These are phyloP conservation scores for Sphagnum contortum DNA, from an alignment of 225 moss, liverwort and hornwort genomes.

Conservation along the genomic window DNA sequence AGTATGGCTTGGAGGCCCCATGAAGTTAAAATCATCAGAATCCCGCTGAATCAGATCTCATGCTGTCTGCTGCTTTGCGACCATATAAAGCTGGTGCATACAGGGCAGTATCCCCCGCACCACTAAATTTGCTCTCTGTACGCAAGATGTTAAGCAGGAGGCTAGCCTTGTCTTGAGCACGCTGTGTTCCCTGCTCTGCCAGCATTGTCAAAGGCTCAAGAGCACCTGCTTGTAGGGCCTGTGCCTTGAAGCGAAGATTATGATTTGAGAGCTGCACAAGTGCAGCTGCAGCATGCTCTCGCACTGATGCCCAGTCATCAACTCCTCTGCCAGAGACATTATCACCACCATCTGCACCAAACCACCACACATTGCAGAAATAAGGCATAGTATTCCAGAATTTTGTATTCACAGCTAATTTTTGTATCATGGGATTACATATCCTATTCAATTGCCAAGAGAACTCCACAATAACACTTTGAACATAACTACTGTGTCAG, in stretches of 20 bases:
- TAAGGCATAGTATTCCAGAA: too few species aligned
- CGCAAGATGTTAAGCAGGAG: slow-evolving; percentile 57
- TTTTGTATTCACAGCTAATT: too few species aligned
- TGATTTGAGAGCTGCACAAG: slow-evolving; percentile 72
- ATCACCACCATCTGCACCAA: slow-evolving; percentile 12
- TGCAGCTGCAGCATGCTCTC: slow-evolving; percentile 79
- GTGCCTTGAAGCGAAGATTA: slow-evolving; percentile 71
- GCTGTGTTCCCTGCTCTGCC: slow-evolving; percentile 55
- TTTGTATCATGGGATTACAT: too few species aligned
- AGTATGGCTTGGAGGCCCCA: too few species aligned
- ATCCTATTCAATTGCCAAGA: too few species aligned
- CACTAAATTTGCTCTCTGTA: slow-evolving; percentile 17
- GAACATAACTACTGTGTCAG: too few species aligned
- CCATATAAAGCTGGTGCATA: slow-evolving; percentile 21
- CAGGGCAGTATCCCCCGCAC: slow-evolving; percentile 17
- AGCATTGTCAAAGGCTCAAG: slow-evolving; percentile 49
- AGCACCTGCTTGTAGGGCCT: slow-evolving; percentile 72
- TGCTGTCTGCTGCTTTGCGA: too few species aligned
- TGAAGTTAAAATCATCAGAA: too few species aligned
- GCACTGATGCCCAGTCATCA: slow-evolving; percentile 56
- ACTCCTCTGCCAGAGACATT: slow-evolving; percentile 21
- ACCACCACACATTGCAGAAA: too few species aligned
- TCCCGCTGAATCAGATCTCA: too few species aligned
- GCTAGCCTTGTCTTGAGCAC: slow-evolving; percentile 67
- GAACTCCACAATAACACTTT: too few species aligned